Conservation (phyloP, 306 rosid genomes). For the Cucurbita argyrosperma region DNA sequence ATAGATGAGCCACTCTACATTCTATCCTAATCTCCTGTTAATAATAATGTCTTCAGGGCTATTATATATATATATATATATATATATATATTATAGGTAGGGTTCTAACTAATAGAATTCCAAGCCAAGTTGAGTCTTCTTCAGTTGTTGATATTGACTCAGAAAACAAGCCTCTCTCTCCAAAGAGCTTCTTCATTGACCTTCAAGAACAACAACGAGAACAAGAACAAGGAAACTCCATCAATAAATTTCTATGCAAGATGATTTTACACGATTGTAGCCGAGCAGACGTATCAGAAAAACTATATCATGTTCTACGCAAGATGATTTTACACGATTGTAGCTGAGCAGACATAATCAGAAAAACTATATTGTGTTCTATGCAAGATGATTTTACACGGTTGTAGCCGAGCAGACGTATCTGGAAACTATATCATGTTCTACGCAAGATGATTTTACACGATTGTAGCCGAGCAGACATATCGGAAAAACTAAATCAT, state of each 20-base stretch:
- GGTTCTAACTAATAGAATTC: neutral
- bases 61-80: no score
- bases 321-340: neutral
- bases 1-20: neutral
- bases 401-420: neutral
- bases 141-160: neutral
- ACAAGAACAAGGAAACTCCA: neutral
- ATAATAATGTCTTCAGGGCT: neutral
- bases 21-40: constrained; percentile 4
- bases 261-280: neutral
- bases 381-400: neutral
- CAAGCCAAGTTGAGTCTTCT: neutral
- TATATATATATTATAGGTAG: neutral
- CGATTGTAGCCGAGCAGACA: neutral
- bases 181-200: neutral
- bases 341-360: neutral
- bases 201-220: neutral
- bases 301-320: neutral
- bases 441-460: neutral
- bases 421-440: neutral
- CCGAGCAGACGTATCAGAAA: neutral
- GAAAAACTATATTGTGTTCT: neutral
- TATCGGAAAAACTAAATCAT: neutral
- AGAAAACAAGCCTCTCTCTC: constrained; percentile 2
- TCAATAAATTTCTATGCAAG: neutral